Evolutionary conservation across 2,329 filamentous ascomycete species (phyloP).

Genomic region (Calonectria montana): DNA sequence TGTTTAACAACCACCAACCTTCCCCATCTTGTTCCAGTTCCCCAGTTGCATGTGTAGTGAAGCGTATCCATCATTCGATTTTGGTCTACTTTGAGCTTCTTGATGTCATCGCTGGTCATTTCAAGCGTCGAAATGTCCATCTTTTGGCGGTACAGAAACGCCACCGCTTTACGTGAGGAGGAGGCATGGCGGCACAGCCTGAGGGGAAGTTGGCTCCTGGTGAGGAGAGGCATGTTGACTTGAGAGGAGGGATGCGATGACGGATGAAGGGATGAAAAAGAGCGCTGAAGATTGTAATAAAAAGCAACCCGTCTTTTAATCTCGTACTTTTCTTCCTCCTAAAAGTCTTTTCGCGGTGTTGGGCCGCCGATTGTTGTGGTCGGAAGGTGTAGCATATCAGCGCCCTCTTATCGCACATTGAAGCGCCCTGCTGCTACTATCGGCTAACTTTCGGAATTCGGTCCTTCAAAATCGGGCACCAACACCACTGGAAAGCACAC

Average conservation of each 20-base stretch:
- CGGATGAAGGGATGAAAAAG: not conserved
- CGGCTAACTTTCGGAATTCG: constrained; percentile 2
- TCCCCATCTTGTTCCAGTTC: constrained; percentile 36
- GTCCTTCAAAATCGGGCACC: too few species aligned
- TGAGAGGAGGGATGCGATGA: not conserved
- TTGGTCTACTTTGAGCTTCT: constrained; percentile 35
- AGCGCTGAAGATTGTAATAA: not conserved
- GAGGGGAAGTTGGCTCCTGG: constrained; percentile 4
- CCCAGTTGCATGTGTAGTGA: constrained; percentile 37
- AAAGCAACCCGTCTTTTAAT: not conserved
- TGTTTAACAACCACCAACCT: constrained; percentile 21
- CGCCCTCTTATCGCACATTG: not conserved
- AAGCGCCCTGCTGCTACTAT: not conserved
- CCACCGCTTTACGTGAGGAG: not conserved
- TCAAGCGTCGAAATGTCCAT: constrained; percentile 34
- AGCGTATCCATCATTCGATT: constrained; percentile 36
- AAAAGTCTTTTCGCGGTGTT: not conserved
- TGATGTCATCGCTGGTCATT: constrained; percentile 32
- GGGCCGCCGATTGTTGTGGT: not conserved
- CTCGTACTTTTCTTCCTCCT: not conserved
- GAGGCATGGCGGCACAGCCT: not conserved
- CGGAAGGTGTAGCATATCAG: not conserved
- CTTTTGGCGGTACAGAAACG: not conserved
- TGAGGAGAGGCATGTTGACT: not conserved
- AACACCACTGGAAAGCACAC: not conserved